Base-by-base conservation (phyloP, 2,329 filamentous ascomycete species). In the Alternaria sp. region DNA sequence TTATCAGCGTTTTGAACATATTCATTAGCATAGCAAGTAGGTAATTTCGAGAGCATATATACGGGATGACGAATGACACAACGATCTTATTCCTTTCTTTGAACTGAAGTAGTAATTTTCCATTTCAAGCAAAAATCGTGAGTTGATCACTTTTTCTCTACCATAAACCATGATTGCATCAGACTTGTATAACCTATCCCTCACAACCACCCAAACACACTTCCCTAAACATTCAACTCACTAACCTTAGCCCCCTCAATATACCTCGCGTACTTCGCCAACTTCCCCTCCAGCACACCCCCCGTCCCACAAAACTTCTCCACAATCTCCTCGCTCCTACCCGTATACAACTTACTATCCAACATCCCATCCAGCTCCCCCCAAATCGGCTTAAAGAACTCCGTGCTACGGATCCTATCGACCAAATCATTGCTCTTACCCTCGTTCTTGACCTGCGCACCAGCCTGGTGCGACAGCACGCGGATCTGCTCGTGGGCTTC, bases 401-500 rank as follows among this genome's bases (percentile, higher is more conserved):
- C 83, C 45, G 85, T 90, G 55, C 81, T 84, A 77, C 87, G 88
- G 76, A 97, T 93, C 13, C 93, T 84, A 66, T 92, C 89, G 13
- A 97, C 88, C 3, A 97, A 85, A 77, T 97, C 93, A 75, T 97
- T 97, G 57, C 87, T 83, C 70, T 89, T 88, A 36, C 92, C 92
- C 79, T 91, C 83, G 72, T 88, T 85, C 83, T 92, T 92, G 44
- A 93, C 90, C 11, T 90, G 88, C 30, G 85, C 84, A 46, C 85
- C 87, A 0, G 93, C 92, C 81, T 96, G 84, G 81, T 93, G 91
- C 3, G 87, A 92, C 47, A 97, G 85, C 2, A 97, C 91, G 57
- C 80, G 90, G 73, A 97, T 94, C 80, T 95, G 83, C 82, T 97
- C 93, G 80, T 97, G 93, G 1, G 92, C 91, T 59, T 94, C 92